A percentile compares a stretch with the other conserved stretches of the same genome.
Conservation (phyloP, 352 stramenopile genomes). For the Phytopythium helicoides region DNA sequence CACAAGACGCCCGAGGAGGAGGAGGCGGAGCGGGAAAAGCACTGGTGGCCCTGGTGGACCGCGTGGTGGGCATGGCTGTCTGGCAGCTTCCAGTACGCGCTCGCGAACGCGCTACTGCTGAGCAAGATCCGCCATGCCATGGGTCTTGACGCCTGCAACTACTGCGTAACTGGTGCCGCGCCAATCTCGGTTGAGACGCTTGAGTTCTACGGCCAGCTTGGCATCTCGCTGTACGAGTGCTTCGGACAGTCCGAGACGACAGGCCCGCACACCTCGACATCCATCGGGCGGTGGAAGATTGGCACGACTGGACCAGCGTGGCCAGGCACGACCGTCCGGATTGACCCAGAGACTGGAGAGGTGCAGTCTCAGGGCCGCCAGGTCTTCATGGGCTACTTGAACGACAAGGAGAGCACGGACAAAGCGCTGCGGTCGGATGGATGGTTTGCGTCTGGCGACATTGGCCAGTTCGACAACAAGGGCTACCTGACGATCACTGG, state of each 20-base stretch:
- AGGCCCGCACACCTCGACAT: slow-evolving; percentile 61
- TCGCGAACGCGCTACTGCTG: slow-evolving; percentile 68
- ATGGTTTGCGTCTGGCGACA: slow-evolving; percentile 86
- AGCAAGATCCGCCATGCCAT: slow-evolving; percentile 67
- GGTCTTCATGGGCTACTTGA: slow-evolving; percentile 59
- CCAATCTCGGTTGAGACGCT: slow-evolving; percentile 43
- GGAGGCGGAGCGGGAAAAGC: neutral
- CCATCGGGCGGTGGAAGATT: slow-evolving; percentile 72
- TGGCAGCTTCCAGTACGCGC: slow-evolving; percentile 46
- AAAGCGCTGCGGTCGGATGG: slow-evolving; percentile 64
- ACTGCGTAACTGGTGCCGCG: slow-evolving; percentile 80
- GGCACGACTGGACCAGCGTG: slow-evolving; percentile 61
- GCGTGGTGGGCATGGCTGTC: slow-evolving; percentile 39
- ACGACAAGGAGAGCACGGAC: slow-evolving; percentile 33
- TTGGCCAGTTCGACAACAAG: slow-evolving; percentile 63
- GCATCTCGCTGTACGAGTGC: slow-evolving; percentile 91
- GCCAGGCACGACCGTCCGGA: slow-evolving; percentile 30
- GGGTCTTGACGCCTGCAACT: slow-evolving; percentile 66
- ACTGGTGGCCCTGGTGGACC: neutral
- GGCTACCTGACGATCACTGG: slow-evolving; percentile 89
- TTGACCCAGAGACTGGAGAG: slow-evolving; percentile 41
- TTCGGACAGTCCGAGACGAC: slow-evolving; percentile 89
- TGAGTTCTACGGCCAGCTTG: slow-evolving; percentile 88
- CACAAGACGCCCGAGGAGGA: slow-evolving; percentile 19
- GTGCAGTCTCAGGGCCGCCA: slow-evolving; percentile 51